phyloP scores from a whole-genome alignment of 2,329 filamentous ascomycete genomes.

The Colletotrichum tamarilloi region DNA sequence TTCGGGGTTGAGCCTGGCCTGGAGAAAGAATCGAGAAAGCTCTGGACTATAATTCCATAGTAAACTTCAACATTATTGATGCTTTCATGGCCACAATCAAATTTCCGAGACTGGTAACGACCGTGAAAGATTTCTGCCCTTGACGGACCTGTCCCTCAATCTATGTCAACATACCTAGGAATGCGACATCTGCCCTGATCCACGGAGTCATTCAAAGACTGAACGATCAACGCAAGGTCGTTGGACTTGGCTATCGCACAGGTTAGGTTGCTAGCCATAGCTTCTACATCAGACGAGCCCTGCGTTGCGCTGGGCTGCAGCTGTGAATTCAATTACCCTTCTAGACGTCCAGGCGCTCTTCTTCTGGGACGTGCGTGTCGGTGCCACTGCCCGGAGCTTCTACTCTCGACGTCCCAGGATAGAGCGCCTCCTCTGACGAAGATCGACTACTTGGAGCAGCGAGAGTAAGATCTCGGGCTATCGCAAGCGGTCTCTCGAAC shows the following conservation, averaged over 20 bases:
- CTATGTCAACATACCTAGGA: too few species aligned
- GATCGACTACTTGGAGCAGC: not conserved
- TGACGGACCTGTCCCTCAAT: too few species aligned
- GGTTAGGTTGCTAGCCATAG: not conserved
- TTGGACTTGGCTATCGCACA: not conserved
- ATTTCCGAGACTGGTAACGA: not conserved
- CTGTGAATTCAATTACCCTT: not conserved
- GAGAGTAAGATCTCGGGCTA: too few species aligned
- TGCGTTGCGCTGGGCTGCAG: not conserved
- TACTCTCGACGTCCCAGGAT: not conserved
- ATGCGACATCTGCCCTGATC: too few species aligned
- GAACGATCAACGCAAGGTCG: not conserved
- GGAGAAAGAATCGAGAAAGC: not conserved
- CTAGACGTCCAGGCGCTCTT: not conserved
- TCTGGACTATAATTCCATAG: not conserved
- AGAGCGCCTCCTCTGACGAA: not conserved
- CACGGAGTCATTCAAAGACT: too few species aligned
- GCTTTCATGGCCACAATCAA: not conserved
- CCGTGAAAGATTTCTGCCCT: not conserved
- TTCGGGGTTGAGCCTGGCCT: not conserved
- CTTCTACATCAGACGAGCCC: not conserved
- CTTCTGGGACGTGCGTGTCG: not conserved
- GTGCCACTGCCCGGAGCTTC: not conserved
- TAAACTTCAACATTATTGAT: not conserved
- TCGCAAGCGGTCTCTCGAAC: too few species aligned